Percentiles rank a stretch among this genome's conserved stretches.
Conservation (phyloP, 2,329 filamentous ascomycete genomes). For the Sphaerulina vaccinii region DNA sequence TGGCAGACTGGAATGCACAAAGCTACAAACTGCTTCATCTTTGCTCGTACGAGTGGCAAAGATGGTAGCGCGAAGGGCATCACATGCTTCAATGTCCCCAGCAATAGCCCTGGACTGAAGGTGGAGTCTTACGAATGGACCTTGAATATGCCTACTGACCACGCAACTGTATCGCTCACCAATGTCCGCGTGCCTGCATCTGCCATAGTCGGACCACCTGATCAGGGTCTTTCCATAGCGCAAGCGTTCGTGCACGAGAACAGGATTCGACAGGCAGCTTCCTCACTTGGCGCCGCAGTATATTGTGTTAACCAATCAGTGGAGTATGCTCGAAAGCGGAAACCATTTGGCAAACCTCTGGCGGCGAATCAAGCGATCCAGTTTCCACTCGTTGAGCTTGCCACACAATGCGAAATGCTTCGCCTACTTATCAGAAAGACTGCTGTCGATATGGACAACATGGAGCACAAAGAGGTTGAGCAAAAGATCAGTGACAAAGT, state of each 20-base stretch:
- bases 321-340: constrained; percentile 54
- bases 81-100: constrained; percentile 60
- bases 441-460: constrained; percentile 60
- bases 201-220: constrained; percentile 53
- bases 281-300: constrained; percentile 57
- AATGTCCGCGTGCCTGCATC: constrained; percentile 57
- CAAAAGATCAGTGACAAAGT: constrained; percentile 60
- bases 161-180: constrained; percentile 59
- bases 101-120: constrained; percentile 52
- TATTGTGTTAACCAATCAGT: constrained; percentile 61
- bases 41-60: constrained; percentile 57
- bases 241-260: constrained; percentile 68
- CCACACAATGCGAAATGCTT: constrained; percentile 63
- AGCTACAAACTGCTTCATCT: constrained; percentile 62
- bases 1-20: constrained; percentile 65
- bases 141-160: constrained; percentile 66
- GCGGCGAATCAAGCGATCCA: constrained; percentile 62
- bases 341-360: constrained; percentile 58
- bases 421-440: constrained; percentile 61
- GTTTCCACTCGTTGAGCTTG: constrained; percentile 62
- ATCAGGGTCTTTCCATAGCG: constrained; percentile 58
- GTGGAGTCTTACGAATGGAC: constrained; percentile 64
- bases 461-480: constrained; percentile 57
- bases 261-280: constrained; percentile 63
- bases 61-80: constrained; percentile 57